Base-by-base conservation (phyloP, 495 filamentous ascomycete genomes). In the Aspergillus egyptiacus region DNA sequence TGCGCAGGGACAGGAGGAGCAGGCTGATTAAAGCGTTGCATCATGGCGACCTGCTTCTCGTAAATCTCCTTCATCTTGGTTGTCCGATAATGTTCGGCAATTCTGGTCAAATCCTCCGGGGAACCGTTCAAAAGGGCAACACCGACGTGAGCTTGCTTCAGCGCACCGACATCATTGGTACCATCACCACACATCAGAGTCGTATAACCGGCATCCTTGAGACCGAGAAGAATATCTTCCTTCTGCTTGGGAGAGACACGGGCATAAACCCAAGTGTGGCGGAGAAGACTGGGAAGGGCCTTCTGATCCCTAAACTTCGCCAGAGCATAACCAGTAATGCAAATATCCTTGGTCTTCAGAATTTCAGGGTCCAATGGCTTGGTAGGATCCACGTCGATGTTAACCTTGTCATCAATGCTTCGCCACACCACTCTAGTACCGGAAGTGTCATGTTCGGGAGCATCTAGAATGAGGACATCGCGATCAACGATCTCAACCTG, bases 101-200 rank as follows among this genome's bases (percentile, higher is more conserved):
- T 99, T 59, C 83, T 85, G 37, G 84, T 84, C 31, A 99, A 75
- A 62, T 96, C 93, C 2, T 96, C 85, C 60, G 82, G 83, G 2
- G 93, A 91, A 24, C 93, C 93, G 63, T 99, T 99, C 49, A 99
- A 78, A 28, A 99, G 82, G 10, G 93, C 93, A 55, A 97, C 87
- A 61, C 93, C 93, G 47, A 99, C 86, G 58, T 99, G 94, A 19
- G 93, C 94, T 73, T 99, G 93, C 76, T 99, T 99, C 61, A 99
- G 71, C 25, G 93, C 93, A 33, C 93, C 93, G 41, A 99, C 93
- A 63, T 99, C 93, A 61, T 99, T 99, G 40, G 93, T 99, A 51
- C 93, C 93, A 60, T 99, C 93, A 62, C 93, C 93, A 54, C 91
- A 95, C 93, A 99, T 99, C 58, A 97, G 78, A 13, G 93, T 99